phyloP scores from a whole-genome alignment of 106 monocot species.

The Dendrobium chrysotoxum region DNA sequence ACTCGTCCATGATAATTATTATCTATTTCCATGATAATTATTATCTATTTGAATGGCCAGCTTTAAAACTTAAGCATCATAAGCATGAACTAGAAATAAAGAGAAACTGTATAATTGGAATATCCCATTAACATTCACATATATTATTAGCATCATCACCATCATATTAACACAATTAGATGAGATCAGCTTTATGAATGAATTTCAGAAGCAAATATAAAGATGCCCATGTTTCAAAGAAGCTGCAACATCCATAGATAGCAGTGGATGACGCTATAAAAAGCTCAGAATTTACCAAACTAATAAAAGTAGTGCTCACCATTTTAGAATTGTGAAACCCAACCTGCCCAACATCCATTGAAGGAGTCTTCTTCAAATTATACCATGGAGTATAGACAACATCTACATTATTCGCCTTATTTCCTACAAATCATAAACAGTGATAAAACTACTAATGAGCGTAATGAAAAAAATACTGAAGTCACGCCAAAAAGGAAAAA shows the following conservation, averaged over 20 bases:
- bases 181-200: neutral
- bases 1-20: no score
- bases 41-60: no score
- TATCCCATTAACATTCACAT: neutral
- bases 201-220: neutral
- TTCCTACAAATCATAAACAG: constrained; percentile 40
- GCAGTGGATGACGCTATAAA: neutral
- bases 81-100: neutral
- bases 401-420: constrained; percentile 95
- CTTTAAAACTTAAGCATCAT: no score
- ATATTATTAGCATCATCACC: neutral
- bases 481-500: neutral
- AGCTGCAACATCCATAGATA: neutral
- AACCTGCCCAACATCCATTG: constrained; percentile 99
- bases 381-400: constrained; percentile 97
- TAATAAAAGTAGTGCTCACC: constrained; percentile 31
- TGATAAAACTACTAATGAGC: neutral
- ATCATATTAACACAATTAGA: neutral
- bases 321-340: constrained; percentile 94
- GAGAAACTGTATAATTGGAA: neutral
- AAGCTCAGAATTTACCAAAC: neutral
- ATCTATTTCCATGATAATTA: no score
- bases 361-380: constrained; percentile 94
- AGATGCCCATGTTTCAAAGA: neutral
- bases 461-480: neutral